Evolutionary conservation across 2,329 filamentous ascomycete species (phyloP).

Genomic region (Sarocladium strictum): DNA sequence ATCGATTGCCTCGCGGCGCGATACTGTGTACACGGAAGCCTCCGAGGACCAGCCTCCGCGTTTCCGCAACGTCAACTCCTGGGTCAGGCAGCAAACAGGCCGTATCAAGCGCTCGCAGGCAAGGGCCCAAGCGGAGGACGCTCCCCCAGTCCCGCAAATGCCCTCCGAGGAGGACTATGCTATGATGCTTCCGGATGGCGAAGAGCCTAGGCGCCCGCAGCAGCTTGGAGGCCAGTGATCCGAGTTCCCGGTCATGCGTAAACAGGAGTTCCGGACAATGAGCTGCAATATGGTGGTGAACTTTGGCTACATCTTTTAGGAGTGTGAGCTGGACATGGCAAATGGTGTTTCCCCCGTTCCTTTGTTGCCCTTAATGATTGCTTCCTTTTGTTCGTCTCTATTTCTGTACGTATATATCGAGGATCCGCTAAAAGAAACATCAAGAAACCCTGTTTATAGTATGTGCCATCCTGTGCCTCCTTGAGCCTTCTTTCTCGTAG

Average conservation of each 20-base stretch:
- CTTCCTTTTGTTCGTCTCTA: neutral
- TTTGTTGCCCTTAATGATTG: neutral
- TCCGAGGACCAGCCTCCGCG: conserved; percentile 49
- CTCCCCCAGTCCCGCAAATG: conserved; percentile 34
- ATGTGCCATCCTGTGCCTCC: neutral
- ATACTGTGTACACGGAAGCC: conserved; percentile 46
- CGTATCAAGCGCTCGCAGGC: conserved; percentile 42
- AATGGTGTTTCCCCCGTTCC: neutral
- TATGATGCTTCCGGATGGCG: conserved; percentile 46
- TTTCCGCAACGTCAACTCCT: conserved; percentile 54
- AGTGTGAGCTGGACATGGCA: conserved; percentile 4
- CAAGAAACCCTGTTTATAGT: conserved; percentile 5
- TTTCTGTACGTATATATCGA: neutral
- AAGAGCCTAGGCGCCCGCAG: conserved; percentile 31
- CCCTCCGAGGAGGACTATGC: conserved; percentile 41
- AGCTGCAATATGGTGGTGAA: neutral
- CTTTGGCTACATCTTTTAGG: neutral
- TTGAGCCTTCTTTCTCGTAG: neutral
- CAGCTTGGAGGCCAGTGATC: neutral
- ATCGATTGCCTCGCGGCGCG: conserved; percentile 24
- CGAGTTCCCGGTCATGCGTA: too few species aligned
- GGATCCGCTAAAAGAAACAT: neutral
- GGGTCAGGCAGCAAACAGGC: conserved; percentile 59
- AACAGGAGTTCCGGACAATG: too few species aligned
- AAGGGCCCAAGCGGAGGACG: conserved; percentile 20